Evolutionary conservation across 164 flowering plant species (phyloP).

Genomic region (Stephania cephalantha): DNA sequence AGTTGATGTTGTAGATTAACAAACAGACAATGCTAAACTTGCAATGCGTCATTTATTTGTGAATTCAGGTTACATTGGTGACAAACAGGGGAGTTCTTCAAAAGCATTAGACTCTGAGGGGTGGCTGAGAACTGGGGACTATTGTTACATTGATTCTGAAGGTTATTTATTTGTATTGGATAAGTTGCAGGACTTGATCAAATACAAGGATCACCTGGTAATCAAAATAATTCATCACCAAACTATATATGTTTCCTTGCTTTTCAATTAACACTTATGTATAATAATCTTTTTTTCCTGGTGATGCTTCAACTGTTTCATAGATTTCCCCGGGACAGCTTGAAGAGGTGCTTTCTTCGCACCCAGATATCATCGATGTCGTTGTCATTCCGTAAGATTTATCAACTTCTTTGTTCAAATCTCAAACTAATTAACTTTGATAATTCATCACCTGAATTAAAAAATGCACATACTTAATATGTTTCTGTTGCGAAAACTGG

Average conservation of each 20-base stretch:
- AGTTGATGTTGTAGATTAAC: too few relatives aligned
- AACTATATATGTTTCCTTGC: too few relatives aligned
- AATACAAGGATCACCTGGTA: conserved; percentile 32
- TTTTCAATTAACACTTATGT: too few relatives aligned
- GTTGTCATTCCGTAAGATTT: conserved; percentile 23
- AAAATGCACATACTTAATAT: too few relatives aligned
- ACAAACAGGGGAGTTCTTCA: conserved; percentile 12
- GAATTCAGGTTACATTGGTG: neutral
- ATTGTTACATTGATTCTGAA: conserved; percentile 19
- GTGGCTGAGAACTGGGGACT: conserved; percentile 31
- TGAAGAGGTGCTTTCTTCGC: conserved; percentile 20
- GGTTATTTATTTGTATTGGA: conserved; percentile 26
- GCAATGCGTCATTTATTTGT: neutral
- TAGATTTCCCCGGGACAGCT: conserved; percentile 34
- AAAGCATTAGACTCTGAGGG: conserved; percentile 26
- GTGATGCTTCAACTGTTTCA: neutral
- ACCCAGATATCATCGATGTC: conserved; percentile 22
- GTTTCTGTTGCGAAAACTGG: neutral
- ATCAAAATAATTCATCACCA: neutral
- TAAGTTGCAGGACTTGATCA: conserved; percentile 31
- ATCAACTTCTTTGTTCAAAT: neutral
- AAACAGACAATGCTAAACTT: neutral
- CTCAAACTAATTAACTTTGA: too few relatives aligned
- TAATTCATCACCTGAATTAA: too few relatives aligned
- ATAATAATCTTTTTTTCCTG: neutral